Base-by-base conservation (phyloP, 202 grass and related monocot genomes). In the Brachypodium distachyon region DNA sequence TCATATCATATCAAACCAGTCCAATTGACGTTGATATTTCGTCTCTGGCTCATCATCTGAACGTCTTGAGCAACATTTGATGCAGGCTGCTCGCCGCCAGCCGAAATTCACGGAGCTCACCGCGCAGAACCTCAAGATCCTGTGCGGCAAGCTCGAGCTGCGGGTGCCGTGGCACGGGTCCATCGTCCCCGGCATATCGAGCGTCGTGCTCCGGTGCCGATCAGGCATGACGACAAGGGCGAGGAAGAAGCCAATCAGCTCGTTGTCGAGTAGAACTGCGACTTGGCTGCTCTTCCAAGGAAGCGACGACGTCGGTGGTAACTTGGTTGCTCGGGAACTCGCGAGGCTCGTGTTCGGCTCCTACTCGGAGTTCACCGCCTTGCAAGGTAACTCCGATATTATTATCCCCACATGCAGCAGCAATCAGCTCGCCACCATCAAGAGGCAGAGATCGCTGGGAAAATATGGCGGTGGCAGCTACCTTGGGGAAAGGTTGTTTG, bases 61-160 rank as follows among this genome's bases (percentile, higher is more conserved):
- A 38, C 6, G 9, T 40, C n/a, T 25, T n/a, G 19, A 7, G 37
- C 37, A 6, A 25, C 19, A 41, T 5, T n/a, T n/a, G n/a, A 50
- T 65, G 61, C 61, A 22, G 83, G 74, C 33, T 66, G 18, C 36
- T 12, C 40, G 66, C 19, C 37, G 48, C 12, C 73, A 32, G 22
- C 61, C 86, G 0, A 92, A 78, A 81, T 96, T 90, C 84, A 92
- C 86, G 48, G 90, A 93, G 83, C 82, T 97, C 12, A 97, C 80
- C 6, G 90, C 87, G 14, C 77, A 82, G 77, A 97, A 97, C 18
- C 68, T 92, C 49, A 97, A 87, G 86, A 32, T 72, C 7, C 80
- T 97, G 26, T 87, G 90, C 77, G 14, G 67, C 46, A 56, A 49
- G 0, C 74, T 97, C 9, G 80, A 90, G 73, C 64, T 28, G 71